Evolutionary conservation across 108 stramenopile species (phyloP).

Genomic region (Conticribra guillardii): DNA sequence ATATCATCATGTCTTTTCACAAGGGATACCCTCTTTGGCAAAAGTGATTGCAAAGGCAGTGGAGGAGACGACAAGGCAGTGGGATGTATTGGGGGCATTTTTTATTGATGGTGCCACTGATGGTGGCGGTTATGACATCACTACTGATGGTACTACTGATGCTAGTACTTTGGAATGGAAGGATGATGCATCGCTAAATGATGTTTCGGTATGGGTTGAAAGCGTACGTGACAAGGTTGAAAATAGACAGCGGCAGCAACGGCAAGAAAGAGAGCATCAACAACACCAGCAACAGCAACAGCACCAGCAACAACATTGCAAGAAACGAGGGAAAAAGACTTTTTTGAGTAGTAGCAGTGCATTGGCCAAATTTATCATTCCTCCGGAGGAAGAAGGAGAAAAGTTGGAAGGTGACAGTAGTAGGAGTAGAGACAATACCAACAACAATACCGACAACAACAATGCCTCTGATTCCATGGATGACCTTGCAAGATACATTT

Average conservation of each 20-base stretch:
- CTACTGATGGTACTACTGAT: slow-evolving; percentile 21
- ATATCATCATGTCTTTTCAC: slow-evolving; percentile 47
- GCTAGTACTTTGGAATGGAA: background rate
- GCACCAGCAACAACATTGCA: too few relatives aligned
- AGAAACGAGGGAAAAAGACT: too few relatives aligned
- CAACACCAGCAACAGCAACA: too few relatives aligned
- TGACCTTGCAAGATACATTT: slow-evolving; percentile 46
- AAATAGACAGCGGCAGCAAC: background rate
- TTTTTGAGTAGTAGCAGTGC: slow-evolving; percentile 7
- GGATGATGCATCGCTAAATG: slow-evolving; percentile 26
- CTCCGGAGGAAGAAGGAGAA: slow-evolving; percentile 23
- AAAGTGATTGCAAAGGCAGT: slow-evolving; percentile 28
- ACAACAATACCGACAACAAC: background rate
- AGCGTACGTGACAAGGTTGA: slow-evolving; percentile 36
- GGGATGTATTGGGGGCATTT: slow-evolving; percentile 53
- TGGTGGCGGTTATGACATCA: too few relatives aligned
- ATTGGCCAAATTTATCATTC: slow-evolving; percentile 42
- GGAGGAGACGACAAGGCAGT: slow-evolving; percentile 17
- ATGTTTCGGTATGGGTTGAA: slow-evolving; percentile 40
- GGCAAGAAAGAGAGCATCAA: too few relatives aligned
- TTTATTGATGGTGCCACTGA: too few relatives aligned
- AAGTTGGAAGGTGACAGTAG: too few relatives aligned
- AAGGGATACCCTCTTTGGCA: slow-evolving; percentile 46
- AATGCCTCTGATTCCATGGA: slow-evolving; percentile 13
- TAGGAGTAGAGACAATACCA: too few relatives aligned